Conservation (phyloP, 148 eudicot genomes). For the Vaccinium vitisidaea region DNA sequence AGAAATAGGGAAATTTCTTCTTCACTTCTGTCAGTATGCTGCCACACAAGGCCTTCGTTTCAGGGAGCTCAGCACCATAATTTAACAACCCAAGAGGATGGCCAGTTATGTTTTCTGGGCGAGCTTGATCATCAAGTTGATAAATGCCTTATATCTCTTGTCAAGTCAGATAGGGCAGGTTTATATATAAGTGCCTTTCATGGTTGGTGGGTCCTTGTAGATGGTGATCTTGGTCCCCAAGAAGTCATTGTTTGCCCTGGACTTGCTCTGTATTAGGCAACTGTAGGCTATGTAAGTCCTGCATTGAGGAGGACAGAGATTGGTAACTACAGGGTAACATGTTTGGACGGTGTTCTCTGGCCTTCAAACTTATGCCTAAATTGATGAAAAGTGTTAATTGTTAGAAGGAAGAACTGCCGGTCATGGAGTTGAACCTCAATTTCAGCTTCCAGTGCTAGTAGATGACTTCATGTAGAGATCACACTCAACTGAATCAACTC, state of each 20-base stretch:
- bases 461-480: slow-evolving; percentile 98
- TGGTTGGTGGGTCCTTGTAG: slow-evolving; percentile 79
- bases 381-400: slow-evolving; percentile 82
- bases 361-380: slow-evolving; percentile 93
- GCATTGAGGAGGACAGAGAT: slow-evolving; percentile 67
- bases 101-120: slow-evolving; percentile 29
- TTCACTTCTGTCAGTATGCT: slow-evolving; percentile 74
- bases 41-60: slow-evolving; percentile 86
- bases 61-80: slow-evolving; percentile 83
- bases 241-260: slow-evolving; percentile 83
- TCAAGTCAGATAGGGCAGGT: slow-evolving; percentile 79
- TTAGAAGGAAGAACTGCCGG: slow-evolving; percentile 96
- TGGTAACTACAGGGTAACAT: slow-evolving; percentile 54
- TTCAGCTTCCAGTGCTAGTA: slow-evolving; percentile 90
- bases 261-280: slow-evolving; percentile 85
- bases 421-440: slow-evolving; percentile 93
- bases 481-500: slow-evolving; percentile 63
- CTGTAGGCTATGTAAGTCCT: slow-evolving; percentile 83
- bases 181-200: slow-evolving; percentile 78
- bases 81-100: slow-evolving; percentile 72
- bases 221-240: slow-evolving; percentile 86
- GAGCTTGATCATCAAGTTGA: slow-evolving; percentile 38
- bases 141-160: slow-evolving; percentile 77
- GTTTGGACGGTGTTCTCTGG: slow-evolving; percentile 73
- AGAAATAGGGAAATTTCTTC: slow-evolving; percentile 85